Base-by-base conservation (phyloP, 768 basidiomycete genomes). In the Coprinopsis cinerea region DNA sequence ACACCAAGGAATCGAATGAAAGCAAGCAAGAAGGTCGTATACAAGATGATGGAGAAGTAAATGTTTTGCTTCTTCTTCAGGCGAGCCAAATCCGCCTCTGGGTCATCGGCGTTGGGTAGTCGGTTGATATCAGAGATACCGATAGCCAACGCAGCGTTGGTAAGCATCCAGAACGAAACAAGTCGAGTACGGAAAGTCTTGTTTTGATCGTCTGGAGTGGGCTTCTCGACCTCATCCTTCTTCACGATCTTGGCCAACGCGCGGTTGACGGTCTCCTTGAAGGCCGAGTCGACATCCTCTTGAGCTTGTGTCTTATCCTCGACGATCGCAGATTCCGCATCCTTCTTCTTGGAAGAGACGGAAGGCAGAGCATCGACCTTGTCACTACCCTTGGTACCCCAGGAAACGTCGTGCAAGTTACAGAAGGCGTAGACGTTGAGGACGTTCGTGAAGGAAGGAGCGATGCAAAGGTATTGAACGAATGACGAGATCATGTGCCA, bases 401-500 rank as follows among this genome's bases (percentile, higher is more conserved):
- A 94, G 13, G 86, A 89, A 17, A 88, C 88, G 65, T 93, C 92
- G 64, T 92, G 92, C 67, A 96, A 71, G 69, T 96, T 96, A 69
- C 92, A 96, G 75, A 97, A 97, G 0, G 94, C 93, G 64, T 97
- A 97, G 30, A 94, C 89, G 67, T 95, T 95, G 58, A 95, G 78
- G 39, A 98, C 85, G 63, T 96, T 97, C 28, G 86, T 93, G 71
- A 95, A 95, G 58, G 87, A 90, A 1, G 91, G 90, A 10, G 95
- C 95, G 50, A 98, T 67, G 59, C 83, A 84, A 44, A 95, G 71
- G 63, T 94, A 95, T 63, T 94, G 94, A 58, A 85, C 70, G 76
- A 96, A 92, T 58, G 90, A 92, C 22, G 90, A 89, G 67, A 94
- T 84, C 83, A 98, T 87, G 67, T 97, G 94, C 94, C 94, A 97